phyloP scores from a whole-genome alignment of 2,329 filamentous ascomycete genomes.

The Lasiodiplodia theobromae region DNA sequence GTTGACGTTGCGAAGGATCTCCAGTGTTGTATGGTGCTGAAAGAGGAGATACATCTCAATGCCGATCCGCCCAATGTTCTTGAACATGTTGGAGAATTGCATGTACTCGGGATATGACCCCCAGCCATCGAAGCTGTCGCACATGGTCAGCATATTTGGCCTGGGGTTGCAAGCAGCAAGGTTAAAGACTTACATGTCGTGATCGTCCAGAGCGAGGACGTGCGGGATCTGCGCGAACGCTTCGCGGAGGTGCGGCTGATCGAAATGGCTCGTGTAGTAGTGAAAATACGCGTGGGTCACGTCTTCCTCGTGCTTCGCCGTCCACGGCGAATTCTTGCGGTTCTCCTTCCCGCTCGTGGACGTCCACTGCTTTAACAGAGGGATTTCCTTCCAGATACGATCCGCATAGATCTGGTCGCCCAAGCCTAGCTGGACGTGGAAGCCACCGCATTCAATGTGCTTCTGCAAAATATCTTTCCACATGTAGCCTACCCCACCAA shows the following conservation, averaged over 20 bases:
- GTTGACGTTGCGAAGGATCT: constrained; percentile 87
- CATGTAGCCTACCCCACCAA: constrained; percentile 93
- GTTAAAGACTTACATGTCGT: constrained; percentile 71
- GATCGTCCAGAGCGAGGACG: constrained; percentile 90
- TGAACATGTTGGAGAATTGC: constrained; percentile 97
- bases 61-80: constrained; percentile 93
- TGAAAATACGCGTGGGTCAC: constrained; percentile 97
- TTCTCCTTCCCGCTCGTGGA: constrained; percentile 92
- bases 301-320: constrained; percentile 92
- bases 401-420: constrained; percentile 97
- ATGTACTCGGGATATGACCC: constrained; percentile 98
- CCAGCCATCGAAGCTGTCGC: constrained; percentile 85
- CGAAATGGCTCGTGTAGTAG: constrained; percentile 98
- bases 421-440: constrained; percentile 90
- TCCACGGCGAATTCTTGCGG: constrained; percentile 89
- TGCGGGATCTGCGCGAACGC: constrained; percentile 98
- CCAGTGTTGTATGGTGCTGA: constrained; percentile 95
- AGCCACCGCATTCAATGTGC: constrained; percentile 94
- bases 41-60: constrained; percentile 98
- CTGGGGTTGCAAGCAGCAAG: too few species aligned
- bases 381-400: constrained; percentile 94
- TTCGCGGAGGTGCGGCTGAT: constrained; percentile 92
- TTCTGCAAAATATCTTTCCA: constrained; percentile 99
- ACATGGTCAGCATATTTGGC: constrained; percentile 56
- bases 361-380: constrained; percentile 92